Conservation (phyloP, 345 rosid species). For the Rhodomyrtus tomentosa region DNA sequence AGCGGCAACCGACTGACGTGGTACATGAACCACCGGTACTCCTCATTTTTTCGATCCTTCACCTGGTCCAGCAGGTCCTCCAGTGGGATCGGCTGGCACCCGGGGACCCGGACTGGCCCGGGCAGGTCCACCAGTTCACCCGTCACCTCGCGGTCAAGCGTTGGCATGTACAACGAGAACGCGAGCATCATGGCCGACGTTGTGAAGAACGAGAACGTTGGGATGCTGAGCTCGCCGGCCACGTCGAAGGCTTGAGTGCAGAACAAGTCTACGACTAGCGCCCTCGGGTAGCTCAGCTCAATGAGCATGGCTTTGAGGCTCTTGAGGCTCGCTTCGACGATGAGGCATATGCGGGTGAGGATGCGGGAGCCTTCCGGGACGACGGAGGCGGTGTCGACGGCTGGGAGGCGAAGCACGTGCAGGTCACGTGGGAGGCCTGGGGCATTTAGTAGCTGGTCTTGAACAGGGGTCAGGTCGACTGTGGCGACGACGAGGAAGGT, state of each 20-base stretch:
- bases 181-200: constrained; percentile 11
- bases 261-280: constrained; percentile 21
- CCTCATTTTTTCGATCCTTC: constrained; percentile 4
- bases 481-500: constrained; percentile 17
- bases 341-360: neutral
- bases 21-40: constrained; percentile 1
- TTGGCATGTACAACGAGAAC: constrained; percentile 12
- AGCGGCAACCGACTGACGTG: constrained; percentile 1
- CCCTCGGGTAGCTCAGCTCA: constrained; percentile 4
- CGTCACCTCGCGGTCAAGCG: constrained; percentile 6
- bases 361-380: constrained; percentile 4
- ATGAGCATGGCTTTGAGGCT: constrained; percentile 1
- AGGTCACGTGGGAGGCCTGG: constrained; percentile 10
- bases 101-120: constrained; percentile 16
- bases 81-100: constrained; percentile 11
- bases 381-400: constrained; percentile 8
- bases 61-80: constrained; percentile 11
- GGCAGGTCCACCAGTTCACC: constrained; percentile 11
- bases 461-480: constrained; percentile 5
- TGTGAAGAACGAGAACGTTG: constrained; percentile 10
- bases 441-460: constrained; percentile 6
- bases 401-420: constrained; percentile 15
- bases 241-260: constrained; percentile 20
- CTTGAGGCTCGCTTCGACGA: constrained; percentile 15
- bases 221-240: constrained; percentile 16